Evolutionary conservation across 2,329 filamentous ascomycete species (phyloP), one percentile per base, ranked within the genome.

Genomic region (Alternaria alternata): DNA sequence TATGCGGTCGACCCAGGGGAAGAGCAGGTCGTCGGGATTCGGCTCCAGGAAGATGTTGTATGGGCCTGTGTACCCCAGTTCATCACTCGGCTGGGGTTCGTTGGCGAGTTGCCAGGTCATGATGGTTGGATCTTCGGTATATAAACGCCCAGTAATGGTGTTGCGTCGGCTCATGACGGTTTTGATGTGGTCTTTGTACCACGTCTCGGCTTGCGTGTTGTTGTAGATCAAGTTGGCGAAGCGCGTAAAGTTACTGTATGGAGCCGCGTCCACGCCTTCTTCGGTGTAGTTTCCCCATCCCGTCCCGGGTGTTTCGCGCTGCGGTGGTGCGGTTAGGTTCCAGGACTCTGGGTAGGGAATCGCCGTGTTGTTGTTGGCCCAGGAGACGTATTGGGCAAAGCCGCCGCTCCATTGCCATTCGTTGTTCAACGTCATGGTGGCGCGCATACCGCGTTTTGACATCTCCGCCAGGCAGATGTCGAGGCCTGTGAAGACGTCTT

Each of bases 71-170:
- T 71, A 74, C 9, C 68, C 69, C 2, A 71, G 57, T 24, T 66
- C 54, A 7, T 71, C 65, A 5, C 69, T 66, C 5, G 71, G 68
- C 47, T 80, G 78, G 4, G 78, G 78, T 57, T 80, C 78, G 51
- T 80, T 80, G 28, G 78, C 78, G 7, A 79, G 66, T 58, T 80
- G 75, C 78, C 78, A 80, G 16, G 78, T 79, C 78, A 80, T 80
- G 51, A 80, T 74, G 1, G 78, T 78, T 0, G 78, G 70, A 57
- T 79, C 77, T 32, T 79, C 72, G 7, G 61, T 75, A 62, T 80
- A 80, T 1, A 71, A 30, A 1, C 75, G 70, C 1, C 77, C 76
- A 28, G 75, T 80, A 7, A 79, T 65, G 1, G 74, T 77, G 59
- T 80, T 80, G n/a, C 64, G 67, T 1, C 78, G 68, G n/a, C 52